Percentiles rank a stretch among this genome's conserved stretches.
Conservation (phyloP, 495 filamentous ascomycete genomes). For the Penicilliopsis zonata region DNA sequence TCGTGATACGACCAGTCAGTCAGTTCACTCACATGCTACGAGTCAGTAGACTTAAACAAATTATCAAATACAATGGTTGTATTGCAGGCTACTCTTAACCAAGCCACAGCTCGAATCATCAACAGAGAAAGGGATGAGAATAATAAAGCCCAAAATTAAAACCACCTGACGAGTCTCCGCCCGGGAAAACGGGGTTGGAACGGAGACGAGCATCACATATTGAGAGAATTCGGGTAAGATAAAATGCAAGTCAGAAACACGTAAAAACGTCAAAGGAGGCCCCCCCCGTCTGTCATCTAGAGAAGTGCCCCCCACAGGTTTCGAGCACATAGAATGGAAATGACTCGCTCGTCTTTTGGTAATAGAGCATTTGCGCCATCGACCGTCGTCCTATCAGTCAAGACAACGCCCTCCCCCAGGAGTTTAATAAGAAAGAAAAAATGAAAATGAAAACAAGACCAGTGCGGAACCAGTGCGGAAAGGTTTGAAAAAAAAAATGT, state of each 20-base stretch:
- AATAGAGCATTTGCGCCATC: constrained; percentile 13
- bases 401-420: constrained; percentile 9
- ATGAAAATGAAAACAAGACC: constrained; percentile 6
- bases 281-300: background rate
- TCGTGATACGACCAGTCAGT: no score
- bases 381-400: constrained; percentile 11
- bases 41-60: no score
- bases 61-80: no score
- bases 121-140: background rate
- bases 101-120: background rate
- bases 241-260: no score
- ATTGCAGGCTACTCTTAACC: background rate
- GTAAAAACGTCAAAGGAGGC: constrained; percentile 1
- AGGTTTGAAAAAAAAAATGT: constrained; percentile 2
- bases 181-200: background rate
- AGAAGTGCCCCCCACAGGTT: background rate
- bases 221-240: background rate
- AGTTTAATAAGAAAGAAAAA: constrained; percentile 3
- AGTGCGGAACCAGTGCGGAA: constrained; percentile 3
- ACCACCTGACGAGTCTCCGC: background rate
- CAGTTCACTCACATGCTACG: no score
- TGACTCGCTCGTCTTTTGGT: constrained; percentile 7
- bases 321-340: constrained; percentile 4
- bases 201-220: background rate
- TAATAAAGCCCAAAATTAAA: background rate